Evolutionary conservation across 805 yeast genomes (phyloP), one percentile per base, ranked within the genome.

Genomic region (Lipomyces kockii): DNA sequence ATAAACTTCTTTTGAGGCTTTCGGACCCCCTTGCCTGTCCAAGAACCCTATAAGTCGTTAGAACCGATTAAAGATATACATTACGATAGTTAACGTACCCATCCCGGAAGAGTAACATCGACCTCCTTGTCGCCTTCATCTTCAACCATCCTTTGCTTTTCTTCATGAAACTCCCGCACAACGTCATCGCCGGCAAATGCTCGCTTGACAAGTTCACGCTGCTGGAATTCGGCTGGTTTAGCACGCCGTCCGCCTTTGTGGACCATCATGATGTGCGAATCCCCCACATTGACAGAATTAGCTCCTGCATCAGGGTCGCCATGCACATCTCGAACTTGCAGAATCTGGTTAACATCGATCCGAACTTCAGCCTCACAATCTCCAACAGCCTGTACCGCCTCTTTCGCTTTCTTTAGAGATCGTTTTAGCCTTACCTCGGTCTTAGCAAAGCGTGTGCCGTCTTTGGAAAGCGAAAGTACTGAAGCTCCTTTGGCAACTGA

Each of bases 171-270:
- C 72, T 92, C 92, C 6, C 82, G 80, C 17, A 91, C 90, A 52
- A 94, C 97, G 76, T 95, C 95, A 80, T 95, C 99, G 34, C 98
- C 98, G 2, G 98, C 98, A 83, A 95, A 95, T 0, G 98, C 99
- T 76, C 92, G 89, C 68, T 89, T 86, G 69, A 95, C 89, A 57
- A 95, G 82, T 63, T 91, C 93, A 71, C 87, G 87, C 75, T 92
- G 97, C 72, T 86, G 86, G 81, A 92, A 67, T 37, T 63, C 60
- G 20, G 54, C 58, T 91, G 84, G 86, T 83, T 35, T 69, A 39
- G 22, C 66, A 39, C 55, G 55, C 29, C 34, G 27, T 2, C 32
- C 55, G 32, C 55, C 77, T 58, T 68, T 64, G 37, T 63, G n/a
- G 58, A 65, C 51, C 56, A 63, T 32, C 17, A 59, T 14, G 51